Base-by-base conservation (phyloP, 192 early-diverging fungal genomes). In the Coemansia sp. region DNA sequence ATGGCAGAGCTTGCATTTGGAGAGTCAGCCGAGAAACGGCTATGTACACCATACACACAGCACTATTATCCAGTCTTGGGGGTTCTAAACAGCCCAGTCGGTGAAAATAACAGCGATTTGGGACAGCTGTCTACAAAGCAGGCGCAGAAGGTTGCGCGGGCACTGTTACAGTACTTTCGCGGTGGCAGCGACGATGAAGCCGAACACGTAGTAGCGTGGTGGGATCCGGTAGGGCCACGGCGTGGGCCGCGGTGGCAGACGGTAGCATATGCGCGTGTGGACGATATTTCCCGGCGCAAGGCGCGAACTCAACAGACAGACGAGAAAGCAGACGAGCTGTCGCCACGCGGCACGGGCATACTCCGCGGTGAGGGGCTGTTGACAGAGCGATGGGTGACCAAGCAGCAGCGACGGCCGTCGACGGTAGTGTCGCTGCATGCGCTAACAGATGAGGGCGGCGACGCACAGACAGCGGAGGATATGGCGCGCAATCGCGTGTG, bases 401-500 rank as follows among this genome's bases (percentile, higher is more conserved):
- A 77, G 57, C 70, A 77, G 69, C 69, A 64, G 29, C 61, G 60
- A 24, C 65, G 78, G 10, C 78, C 78, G 3, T 66, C 74, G 17
- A 63, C 67, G 2, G 64, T 81, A 1, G 10, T 81, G 10, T 81
- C 78, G 2, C 36, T 81, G 36, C 78, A 81, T 17, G 52, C 64
- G 59, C 55, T 81, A n/a, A 29, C 23, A 11, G 62, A 33, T 5
- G 63, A 27, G 10, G 32, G 23, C 8, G 63, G 55, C n/a, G 70
- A 78, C n/a, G 25, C 58, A 17, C 30, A 23, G 56, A 17, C 68
- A 25, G 68, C 54, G 8, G 70, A 66, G 31, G 78, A 75, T 25
- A 53, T 81, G 22, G 78, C 78, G 57, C 78, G 78, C 64, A 76
- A 72, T 52, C 74, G 78, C 32, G 69, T 81, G 22, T 81, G 78